Base-by-base conservation (phyloP, 2,329 filamentous ascomycete species). In the Stemphylium lycopersici region DNA sequence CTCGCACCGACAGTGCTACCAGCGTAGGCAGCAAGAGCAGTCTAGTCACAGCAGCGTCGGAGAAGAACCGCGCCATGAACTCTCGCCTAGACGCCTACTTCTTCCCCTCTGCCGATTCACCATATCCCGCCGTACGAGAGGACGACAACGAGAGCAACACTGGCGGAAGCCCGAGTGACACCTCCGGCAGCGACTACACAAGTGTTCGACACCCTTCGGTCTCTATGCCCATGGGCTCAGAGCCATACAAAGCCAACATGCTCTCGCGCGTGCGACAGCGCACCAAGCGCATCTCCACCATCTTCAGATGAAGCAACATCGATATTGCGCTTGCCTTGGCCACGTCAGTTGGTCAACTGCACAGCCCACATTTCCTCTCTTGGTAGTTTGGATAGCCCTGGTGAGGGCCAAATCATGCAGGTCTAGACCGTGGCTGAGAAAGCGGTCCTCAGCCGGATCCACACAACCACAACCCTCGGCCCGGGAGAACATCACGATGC, bases 51-150 rank as follows among this genome's bases (percentile, higher is more conserved):
- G 65, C 65, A 33, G 71, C 73, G 5, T 69, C 70, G 7, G 74
- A 75, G 66, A 75, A 74, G 69, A 76, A 75, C 60, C 65, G 70
- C 18, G 74, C 74, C 8, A 74, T 74, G 68, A 76, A 74, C 59
- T 69, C 71, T 24, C 62, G 73, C 15, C 66, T 76, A n/a, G 73
- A 76, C 41, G 68, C 72, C 18, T 76, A 76, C 68, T 71, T 76
- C 55, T 65, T 71, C 39, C 62, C 70, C 33, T 55, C 63, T 16
- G 57, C 62, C 55, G 61, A 63, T 42, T 59, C 62, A 6, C 62
- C 67, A 18, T 70, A 70, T 42, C 67, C 69, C 20, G 58, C 65
- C 11, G 39, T 69, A 26, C 67, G 54, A 16, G 71, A 74, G 42
- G 67, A 61, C 24, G 70, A 71, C 18, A 70, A 69, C 18, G 73